Conservation (phyloP, 2,329 filamentous ascomycete genomes). For the Arthrocladium fulminans region DNA sequence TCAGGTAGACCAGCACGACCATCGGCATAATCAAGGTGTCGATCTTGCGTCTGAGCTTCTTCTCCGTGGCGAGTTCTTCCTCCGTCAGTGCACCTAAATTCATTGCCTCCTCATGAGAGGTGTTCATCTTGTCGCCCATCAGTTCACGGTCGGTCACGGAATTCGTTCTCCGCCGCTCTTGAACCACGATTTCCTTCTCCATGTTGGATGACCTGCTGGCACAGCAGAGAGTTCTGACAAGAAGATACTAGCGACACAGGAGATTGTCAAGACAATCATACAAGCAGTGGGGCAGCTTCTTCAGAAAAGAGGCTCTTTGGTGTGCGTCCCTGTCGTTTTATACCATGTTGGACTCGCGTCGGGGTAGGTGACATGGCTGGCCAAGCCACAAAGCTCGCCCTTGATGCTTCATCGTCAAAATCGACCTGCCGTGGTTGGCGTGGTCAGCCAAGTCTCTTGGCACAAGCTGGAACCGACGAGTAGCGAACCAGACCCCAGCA, state of each 20-base stretch:
- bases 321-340: background rate
- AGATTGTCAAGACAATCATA: background rate
- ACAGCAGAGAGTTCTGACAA: background rate
- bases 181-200: background rate
- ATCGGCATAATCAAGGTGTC: slow-evolving; percentile 34
- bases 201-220: background rate
- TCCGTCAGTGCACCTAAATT: slow-evolving; percentile 21
- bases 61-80: slow-evolving; percentile 30
- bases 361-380: background rate
- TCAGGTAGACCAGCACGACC: slow-evolving; percentile 44
- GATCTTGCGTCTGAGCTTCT: slow-evolving; percentile 31
- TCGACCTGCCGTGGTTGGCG: background rate
- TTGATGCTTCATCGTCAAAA: background rate
- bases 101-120: slow-evolving; percentile 20
- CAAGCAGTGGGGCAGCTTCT: background rate
- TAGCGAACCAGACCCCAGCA: background rate
- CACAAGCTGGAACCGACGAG: background rate
- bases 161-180: background rate
- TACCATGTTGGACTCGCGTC: background rate
- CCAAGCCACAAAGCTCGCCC: background rate
- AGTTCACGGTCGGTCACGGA: slow-evolving; percentile 16
- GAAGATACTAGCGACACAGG: background rate
- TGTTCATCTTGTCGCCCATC: slow-evolving; percentile 17
- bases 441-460: background rate
- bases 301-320: background rate